Evolutionary conservation across 176 grass and related monocot genomes (phyloP).

Genomic region (Zoysia pacifica): DNA sequence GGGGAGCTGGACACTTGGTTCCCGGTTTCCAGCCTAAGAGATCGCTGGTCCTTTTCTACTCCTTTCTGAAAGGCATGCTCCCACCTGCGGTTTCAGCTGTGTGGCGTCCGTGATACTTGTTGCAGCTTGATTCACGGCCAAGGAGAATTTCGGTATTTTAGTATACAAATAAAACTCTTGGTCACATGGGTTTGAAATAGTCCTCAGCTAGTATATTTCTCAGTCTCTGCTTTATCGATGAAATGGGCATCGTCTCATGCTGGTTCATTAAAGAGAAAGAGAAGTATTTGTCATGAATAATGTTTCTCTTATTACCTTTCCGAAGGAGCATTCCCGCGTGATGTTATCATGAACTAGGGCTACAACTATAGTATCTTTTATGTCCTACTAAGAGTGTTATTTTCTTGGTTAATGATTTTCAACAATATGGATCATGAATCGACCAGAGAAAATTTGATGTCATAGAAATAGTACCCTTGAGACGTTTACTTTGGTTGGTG

Average conservation of each 20-base stretch:
- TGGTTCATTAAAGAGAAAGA: too few relatives aligned
- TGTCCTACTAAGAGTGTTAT: neutral
- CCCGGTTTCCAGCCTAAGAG: constrained; percentile 45
- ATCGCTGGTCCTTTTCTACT: constrained; percentile 39
- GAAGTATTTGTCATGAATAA: neutral
- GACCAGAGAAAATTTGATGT: neutral
- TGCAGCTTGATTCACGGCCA: neutral
- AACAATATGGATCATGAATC: neutral
- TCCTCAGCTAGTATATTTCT: neutral
- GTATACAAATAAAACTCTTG: neutral
- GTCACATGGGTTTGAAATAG: neutral
- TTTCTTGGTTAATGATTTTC: neutral
- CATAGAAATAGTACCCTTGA: neutral
- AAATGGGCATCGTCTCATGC: too few relatives aligned
- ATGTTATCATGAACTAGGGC: neutral
- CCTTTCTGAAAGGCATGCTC: constrained; percentile 43
- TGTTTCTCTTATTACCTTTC: neutral
- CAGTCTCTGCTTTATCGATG: too few relatives aligned
- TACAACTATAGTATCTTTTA: neutral
- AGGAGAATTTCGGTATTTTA: neutral
- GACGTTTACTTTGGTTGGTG: too few relatives aligned
- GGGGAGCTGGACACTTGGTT: constrained; percentile 46
- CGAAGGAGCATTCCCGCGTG: neutral
- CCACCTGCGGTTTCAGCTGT: constrained; percentile 26
- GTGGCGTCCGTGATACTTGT: neutral